Conservation (phyloP, 768 basidiomycete genomes). For the Hortiboletus flavorubellus region DNA sequence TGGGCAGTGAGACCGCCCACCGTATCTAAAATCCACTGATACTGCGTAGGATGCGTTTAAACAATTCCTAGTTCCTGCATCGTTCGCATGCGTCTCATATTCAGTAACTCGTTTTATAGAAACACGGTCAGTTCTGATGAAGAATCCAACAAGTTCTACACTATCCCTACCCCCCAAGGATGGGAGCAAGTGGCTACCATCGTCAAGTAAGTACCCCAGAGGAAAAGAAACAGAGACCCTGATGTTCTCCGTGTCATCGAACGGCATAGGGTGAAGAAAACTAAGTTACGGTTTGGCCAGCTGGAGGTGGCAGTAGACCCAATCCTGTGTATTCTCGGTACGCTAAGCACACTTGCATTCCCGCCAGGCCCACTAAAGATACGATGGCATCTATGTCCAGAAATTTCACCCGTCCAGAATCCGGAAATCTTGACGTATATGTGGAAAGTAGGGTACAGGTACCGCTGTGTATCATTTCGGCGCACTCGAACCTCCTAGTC, state of each 20-base stretch:
- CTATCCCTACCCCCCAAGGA: constrained; percentile 13
- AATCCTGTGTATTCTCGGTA: constrained; percentile 16
- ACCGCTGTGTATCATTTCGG: constrained; percentile 15
- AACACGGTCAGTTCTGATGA: constrained; percentile 21
- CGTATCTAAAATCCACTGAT: not conserved
- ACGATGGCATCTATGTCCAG: constrained; percentile 17
- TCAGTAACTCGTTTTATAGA: constrained; percentile 11
- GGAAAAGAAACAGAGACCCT: not conserved
- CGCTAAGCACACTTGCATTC: not conserved
- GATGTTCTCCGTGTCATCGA: constrained; percentile 30
- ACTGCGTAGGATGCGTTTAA: not conserved
- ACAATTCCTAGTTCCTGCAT: not conserved
- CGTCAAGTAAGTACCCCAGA: constrained; percentile 4
- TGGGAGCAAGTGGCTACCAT: constrained; percentile 14
- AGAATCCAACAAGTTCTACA: constrained; percentile 18
- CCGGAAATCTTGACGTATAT: constrained; percentile 31
- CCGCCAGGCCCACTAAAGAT: not conserved
- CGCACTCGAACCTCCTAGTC: not conserved
- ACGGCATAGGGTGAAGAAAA: constrained; percentile 25
- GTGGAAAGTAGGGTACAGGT: constrained; percentile 26
- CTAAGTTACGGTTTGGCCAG: constrained; percentile 25
- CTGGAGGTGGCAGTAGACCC: constrained; percentile 17
- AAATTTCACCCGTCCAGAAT: constrained; percentile 28
- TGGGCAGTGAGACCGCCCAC: not conserved
- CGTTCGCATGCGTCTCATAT: constrained; percentile 14